Conservation (phyloP, 2,329 filamentous ascomycete species). For the Trichoderma pleuroti region DNA sequence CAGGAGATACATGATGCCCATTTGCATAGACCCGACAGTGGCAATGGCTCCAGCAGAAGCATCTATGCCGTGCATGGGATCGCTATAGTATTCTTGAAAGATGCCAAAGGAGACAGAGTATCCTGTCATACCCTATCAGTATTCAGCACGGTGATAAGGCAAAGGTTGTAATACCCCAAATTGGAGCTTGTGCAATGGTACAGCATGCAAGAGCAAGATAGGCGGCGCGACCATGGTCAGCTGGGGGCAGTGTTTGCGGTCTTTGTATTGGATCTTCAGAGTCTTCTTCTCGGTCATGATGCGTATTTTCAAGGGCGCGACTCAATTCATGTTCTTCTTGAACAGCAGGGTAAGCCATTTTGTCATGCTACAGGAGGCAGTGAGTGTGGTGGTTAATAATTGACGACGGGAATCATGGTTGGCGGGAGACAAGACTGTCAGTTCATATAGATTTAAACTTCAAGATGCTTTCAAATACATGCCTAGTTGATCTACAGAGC, state of each 20-base stretch:
- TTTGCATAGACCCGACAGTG: constrained; percentile 2
- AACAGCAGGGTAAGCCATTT: not conserved
- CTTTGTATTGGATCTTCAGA: not conserved
- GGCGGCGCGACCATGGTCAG: constrained; percentile 30
- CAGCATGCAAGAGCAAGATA: constrained; percentile 32
- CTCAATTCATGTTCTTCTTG: not conserved
- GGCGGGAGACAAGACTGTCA: not conserved
- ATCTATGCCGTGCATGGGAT: constrained; percentile 54
- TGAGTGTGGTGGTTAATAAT: not conserved
- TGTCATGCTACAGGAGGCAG: not conserved
- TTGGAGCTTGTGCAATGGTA: constrained; percentile 32
- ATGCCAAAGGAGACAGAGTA: constrained; percentile 67
- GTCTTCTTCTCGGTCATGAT: not conserved
- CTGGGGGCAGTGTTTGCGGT: constrained; percentile 26
- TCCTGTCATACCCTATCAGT: constrained; percentile 39
- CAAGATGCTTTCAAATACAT: not conserved
- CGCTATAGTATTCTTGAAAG: constrained; percentile 66
- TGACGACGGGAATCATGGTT: not conserved
- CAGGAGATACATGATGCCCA: constrained; percentile 55
- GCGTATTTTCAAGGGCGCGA: no score
- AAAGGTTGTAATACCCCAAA: constrained; percentile 29
- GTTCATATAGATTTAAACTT: not conserved
- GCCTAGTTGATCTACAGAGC: not conserved
- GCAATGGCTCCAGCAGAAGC: constrained; percentile 53
- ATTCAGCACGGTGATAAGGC: not conserved